Evolutionary conservation across 225 moss, liverwort and hornwort species (phyloP), one percentile per base, ranked within the genome.

Genomic region (Sphagnum tenellum): DNA sequence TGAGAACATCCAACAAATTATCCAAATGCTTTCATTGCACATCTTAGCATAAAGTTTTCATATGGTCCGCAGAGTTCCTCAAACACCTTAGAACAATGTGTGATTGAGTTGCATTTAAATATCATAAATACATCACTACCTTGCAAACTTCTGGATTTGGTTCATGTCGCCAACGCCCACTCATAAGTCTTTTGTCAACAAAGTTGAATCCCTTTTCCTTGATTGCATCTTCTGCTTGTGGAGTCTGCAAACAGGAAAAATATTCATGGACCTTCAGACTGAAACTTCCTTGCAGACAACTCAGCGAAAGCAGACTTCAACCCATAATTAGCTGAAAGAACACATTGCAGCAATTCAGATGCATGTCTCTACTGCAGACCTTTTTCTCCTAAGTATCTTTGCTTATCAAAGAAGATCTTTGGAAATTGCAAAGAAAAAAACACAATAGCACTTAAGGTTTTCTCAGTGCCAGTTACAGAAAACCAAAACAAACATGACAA

Each of bases 131-230:
- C 29, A 29, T 29, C 29, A 29, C 29, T 75, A 90, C 89, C 89
- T 83, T 63, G 81, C 76, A 91, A 62, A 82, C 75, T 57, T 83
- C 81, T 60, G 87, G 81, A 69, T 72, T 72, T 29, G 9, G 67
- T 75, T 94, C 94, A 71, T 74, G 78, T 14, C 94, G 84, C 94
- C 94, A 94, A 47, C 81, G 84, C 45, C 94, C 94, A 68, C 79
- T 90, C 94, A 91, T 89, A 60, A 94, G 79, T 72, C 90, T 89
- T 67, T 66, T 81, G 50, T 94, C 94, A 73, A 90, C 90, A 74
- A 94, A 94, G 72, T 94, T 94, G 59, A 94, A 94, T 13, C 94
- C 94, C 71, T 83, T 90, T 65, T 94, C 94, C 73, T 83, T 78
- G 72, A 85, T 74, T 46, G 77, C 85, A 59, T 89, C 90, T 62